These are phyloP conservation scores for Crithidia expoeki DNA, from an alignment of 208 protist species.

Conservation along the genomic window DNA sequence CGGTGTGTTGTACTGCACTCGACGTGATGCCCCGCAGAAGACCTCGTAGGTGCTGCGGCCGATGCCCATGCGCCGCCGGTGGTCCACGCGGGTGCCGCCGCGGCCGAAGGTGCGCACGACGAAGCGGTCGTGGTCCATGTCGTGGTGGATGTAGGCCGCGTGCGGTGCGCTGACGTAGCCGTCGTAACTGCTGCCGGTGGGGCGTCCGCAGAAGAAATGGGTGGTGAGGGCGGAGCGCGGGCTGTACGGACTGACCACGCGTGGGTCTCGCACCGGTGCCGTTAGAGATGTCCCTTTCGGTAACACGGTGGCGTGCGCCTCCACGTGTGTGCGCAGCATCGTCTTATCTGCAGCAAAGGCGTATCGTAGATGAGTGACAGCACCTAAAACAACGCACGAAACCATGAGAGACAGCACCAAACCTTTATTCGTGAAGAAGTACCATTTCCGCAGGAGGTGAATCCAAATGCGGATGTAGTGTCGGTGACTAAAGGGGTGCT, in stretches of 20 bases:
- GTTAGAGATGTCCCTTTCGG: too few species aligned
- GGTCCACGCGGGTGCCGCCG: conserved; percentile 23
- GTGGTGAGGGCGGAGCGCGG: neutral
- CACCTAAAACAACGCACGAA: too few species aligned
- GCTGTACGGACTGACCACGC: conserved; percentile 2
- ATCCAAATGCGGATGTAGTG: neutral
- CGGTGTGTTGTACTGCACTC: conserved; percentile 9
- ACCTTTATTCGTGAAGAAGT: neutral
- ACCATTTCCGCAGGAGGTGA: neutral
- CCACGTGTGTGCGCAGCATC: too few species aligned
- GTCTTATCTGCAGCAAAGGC: too few species aligned
- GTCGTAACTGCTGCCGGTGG: conserved; percentile 29
- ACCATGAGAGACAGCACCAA: neutral
- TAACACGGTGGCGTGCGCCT: too few species aligned
- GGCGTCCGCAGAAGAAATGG: conserved; percentile 6
- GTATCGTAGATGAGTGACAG: too few species aligned
- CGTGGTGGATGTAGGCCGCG: conserved; percentile 24
- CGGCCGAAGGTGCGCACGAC: conserved; percentile 30
- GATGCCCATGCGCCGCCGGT: conserved; percentile 6
- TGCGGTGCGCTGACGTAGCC: conserved; percentile 19
- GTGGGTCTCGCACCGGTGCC: too few species aligned
- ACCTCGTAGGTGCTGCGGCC: conserved; percentile 25
- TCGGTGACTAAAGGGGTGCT: neutral
- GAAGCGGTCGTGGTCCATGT: conserved; percentile 29
- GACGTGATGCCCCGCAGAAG: conserved; percentile 8